Percentiles rank a stretch among this genome's conserved stretches.
These are phyloP conservation scores for Endocalyx cinctus DNA, from an alignment of 2,329 filamentous ascomycete genomes.

Conservation along the genomic window DNA sequence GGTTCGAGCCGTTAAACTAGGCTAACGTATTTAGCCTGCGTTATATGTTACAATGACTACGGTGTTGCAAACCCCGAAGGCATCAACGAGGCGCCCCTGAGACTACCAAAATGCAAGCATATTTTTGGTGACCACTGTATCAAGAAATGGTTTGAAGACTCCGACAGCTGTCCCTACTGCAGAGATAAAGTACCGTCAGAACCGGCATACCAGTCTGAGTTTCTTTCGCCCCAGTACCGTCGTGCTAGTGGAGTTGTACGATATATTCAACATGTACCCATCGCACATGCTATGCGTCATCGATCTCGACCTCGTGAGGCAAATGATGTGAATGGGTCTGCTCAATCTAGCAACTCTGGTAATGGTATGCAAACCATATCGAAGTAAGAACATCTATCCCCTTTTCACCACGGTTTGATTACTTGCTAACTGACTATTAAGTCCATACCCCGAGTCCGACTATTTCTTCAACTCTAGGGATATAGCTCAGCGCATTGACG, in stretches of 20 bases:
- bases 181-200: slow-evolving; percentile 56
- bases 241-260: slow-evolving; percentile 1
- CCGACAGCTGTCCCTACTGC: slow-evolving; percentile 61
- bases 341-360: no score
- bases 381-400: no score
- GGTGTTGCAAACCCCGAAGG: slow-evolving; percentile 54
- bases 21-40: slow-evolving; percentile 41
- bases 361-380: no score
- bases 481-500: neutral
- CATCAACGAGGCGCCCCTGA: slow-evolving; percentile 50
- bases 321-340: slow-evolving; percentile 7
- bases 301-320: neutral
- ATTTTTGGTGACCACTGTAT: slow-evolving; percentile 62
- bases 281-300: neutral
- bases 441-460: neutral
- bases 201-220: slow-evolving; percentile 17
- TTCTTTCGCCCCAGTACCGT: slow-evolving; percentile 12
- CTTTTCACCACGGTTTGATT: no score
- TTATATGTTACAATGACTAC: slow-evolving; percentile 63
- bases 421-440: no score
- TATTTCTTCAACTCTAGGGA: neutral
- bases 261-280: neutral
- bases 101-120: slow-evolving; percentile 58
- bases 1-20: slow-evolving; percentile 7
- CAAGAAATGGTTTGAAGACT: slow-evolving; percentile 61